A percentile compares a stretch with the other conserved stretches of the same genome.
phyloP scores from a whole-genome alignment of 2,329 filamentous ascomycete genomes.

The Colletotrichum sp. region DNA sequence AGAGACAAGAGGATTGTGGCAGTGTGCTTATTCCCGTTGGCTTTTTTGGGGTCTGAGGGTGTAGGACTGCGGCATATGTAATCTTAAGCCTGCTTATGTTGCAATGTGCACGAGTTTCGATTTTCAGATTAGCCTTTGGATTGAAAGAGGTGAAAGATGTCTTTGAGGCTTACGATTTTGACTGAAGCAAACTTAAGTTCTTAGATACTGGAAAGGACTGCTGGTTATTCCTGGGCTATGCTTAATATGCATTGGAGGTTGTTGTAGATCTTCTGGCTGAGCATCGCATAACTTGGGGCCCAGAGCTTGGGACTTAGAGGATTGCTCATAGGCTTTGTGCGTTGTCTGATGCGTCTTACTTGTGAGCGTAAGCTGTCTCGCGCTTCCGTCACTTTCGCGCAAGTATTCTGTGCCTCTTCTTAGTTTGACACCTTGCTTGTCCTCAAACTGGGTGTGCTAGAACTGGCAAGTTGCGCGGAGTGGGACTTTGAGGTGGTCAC shows the following conservation, averaged over 20 bases:
- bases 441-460: neutral
- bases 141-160: neutral
- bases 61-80: neutral
- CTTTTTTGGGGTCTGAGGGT: too few species aligned
- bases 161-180: neutral
- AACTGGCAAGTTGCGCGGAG: neutral
- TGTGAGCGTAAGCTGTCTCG: too few species aligned
- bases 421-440: neutral
- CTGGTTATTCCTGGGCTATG: neutral
- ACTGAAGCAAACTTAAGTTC: neutral
- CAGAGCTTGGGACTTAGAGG: neutral
- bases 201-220: neutral
- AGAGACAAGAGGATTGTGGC: neutral
- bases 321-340: neutral
- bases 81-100: neutral
- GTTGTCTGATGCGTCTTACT: too few species aligned
- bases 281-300: accelerated
- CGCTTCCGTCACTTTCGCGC: neutral
- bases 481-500: neutral
- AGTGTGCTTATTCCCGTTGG: neutral
- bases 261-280: neutral
- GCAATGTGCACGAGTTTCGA: neutral
- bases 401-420: neutral
- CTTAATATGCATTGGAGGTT: neutral
- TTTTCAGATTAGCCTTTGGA: neutral